Percentiles rank a stretch among this genome's conserved stretches.
Conservation (phyloP, 176 grass and related monocot genomes). For the Triticum dicoccoides region DNA sequence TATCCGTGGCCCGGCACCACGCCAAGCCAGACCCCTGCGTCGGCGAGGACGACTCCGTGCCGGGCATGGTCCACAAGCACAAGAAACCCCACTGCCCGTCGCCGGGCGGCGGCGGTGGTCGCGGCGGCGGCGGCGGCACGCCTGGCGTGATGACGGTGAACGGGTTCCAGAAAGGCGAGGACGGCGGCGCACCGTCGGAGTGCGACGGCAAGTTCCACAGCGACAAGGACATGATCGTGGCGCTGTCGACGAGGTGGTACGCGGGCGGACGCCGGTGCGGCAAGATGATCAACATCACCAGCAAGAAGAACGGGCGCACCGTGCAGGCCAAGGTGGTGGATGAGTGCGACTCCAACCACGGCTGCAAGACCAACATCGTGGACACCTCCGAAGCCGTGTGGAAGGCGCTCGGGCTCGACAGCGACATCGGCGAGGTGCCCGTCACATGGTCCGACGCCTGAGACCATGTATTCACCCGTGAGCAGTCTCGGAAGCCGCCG, state of each 20-base stretch:
- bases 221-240: slow-evolving; percentile 16
- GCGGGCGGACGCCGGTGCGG: slow-evolving; percentile 10
- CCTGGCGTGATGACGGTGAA: slow-evolving; percentile 26
- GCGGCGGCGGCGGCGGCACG: neutral
- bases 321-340: slow-evolving; percentile 39
- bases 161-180: slow-evolving; percentile 5
- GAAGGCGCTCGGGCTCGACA: slow-evolving; percentile 44
- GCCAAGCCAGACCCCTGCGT: neutral
- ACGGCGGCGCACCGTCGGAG: neutral
- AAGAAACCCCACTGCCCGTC: slow-evolving; percentile 16
- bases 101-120: neutral
- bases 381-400: slow-evolving; percentile 46
- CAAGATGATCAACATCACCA: slow-evolving; percentile 26
- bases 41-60: neutral
- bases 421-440: slow-evolving; percentile 20
- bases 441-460: slow-evolving; percentile 47
- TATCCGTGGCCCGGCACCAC: neutral
- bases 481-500: neutral
- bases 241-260: slow-evolving; percentile 37
- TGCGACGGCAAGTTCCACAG: slow-evolving; percentile 31
- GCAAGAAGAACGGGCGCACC: neutral
- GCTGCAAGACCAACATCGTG: slow-evolving; percentile 38
- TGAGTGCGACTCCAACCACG: slow-evolving; percentile 31
- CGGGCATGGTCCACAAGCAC: neutral
- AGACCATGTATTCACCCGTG: neutral